Conservation (phyloP, 148 eudicot species). For the Silene latifolia region DNA sequence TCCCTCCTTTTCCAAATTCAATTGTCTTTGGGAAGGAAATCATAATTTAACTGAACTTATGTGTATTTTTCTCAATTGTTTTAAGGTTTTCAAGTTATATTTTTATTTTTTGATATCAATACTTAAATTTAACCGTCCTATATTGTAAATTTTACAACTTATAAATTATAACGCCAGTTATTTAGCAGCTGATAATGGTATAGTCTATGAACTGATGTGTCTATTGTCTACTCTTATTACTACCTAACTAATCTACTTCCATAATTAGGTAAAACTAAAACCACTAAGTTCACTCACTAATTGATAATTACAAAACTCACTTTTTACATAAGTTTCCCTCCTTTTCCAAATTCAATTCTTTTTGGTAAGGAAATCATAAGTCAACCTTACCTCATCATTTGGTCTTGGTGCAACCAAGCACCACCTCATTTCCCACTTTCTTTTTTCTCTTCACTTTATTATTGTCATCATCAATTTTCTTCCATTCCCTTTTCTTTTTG, state of each 20-base stretch:
- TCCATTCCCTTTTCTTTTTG: slow-evolving; percentile 8
- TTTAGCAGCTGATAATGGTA: too few relatives aligned
- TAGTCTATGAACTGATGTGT: too few relatives aligned
- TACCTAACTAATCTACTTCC: neutral
- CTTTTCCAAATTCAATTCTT: slow-evolving; percentile 30
- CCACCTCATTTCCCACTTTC: slow-evolving; percentile 69
- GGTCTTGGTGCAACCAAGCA: slow-evolving; percentile 84
- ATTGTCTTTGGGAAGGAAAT: too few relatives aligned
- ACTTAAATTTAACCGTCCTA: too few relatives aligned
- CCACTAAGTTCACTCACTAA: neutral
- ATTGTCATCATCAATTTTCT: slow-evolving; percentile 17
- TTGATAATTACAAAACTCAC: neutral
- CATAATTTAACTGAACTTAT: too few relatives aligned
- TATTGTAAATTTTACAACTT: too few relatives aligned
- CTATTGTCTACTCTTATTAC: too few relatives aligned
- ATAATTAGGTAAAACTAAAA: neutral
- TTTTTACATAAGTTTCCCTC: slow-evolving; percentile 22
- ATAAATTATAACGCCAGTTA: too few relatives aligned
- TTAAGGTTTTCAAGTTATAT: too few relatives aligned
- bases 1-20: too few relatives aligned
- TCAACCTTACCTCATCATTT: slow-evolving; percentile 99
- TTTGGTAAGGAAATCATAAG: slow-evolving; percentile 55
- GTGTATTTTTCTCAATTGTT: too few relatives aligned
- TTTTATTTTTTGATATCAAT: too few relatives aligned
- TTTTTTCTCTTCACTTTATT: slow-evolving; percentile 1